Conservation (phyloP, 768 basidiomycete species). For the Mycena olivaceomarginata region DNA sequence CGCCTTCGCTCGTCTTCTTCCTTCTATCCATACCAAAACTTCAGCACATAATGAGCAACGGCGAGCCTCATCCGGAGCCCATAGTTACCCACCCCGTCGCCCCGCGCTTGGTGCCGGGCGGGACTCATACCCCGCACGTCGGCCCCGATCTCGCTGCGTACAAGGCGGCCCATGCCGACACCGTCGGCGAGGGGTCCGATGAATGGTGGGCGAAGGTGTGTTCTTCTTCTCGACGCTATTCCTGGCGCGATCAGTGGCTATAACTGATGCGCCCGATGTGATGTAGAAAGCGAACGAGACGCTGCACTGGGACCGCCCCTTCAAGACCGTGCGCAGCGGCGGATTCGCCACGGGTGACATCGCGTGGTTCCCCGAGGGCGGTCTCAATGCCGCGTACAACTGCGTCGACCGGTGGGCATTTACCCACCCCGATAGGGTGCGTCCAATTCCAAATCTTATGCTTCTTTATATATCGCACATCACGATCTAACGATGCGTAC, state of each 20-base stretch:
- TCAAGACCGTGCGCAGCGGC: constrained; percentile 90
- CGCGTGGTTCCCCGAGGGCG: constrained; percentile 97
- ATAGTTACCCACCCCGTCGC: constrained; percentile 81
- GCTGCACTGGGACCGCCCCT: constrained; percentile 92
- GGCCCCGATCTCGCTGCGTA: constrained; percentile 90
- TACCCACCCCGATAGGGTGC: constrained; percentile 87
- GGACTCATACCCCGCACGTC: constrained; percentile 78
- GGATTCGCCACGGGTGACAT: constrained; percentile 91
- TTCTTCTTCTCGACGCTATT: constrained; percentile 13
- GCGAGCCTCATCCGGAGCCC: not conserved
- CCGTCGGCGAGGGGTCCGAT: constrained; percentile 86
- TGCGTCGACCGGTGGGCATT: constrained; percentile 98
- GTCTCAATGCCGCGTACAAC: constrained; percentile 95
- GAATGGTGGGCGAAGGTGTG: constrained; percentile 92
- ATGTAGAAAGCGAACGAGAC: constrained; percentile 81
- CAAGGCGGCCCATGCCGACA: constrained; percentile 76
- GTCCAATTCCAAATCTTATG: not conserved
- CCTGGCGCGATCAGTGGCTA: not conserved
- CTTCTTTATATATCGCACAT: not conserved
- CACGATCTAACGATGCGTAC: constrained; percentile 1
- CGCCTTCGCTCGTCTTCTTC: too few species aligned
- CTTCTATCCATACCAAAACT: too few species aligned
- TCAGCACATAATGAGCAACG: too few species aligned
- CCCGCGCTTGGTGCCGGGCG: constrained; percentile 75
- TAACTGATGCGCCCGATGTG: too few species aligned